Base-by-base conservation (phyloP, 2,329 filamentous ascomycete genomes). In the Atkinsonella texensis region DNA sequence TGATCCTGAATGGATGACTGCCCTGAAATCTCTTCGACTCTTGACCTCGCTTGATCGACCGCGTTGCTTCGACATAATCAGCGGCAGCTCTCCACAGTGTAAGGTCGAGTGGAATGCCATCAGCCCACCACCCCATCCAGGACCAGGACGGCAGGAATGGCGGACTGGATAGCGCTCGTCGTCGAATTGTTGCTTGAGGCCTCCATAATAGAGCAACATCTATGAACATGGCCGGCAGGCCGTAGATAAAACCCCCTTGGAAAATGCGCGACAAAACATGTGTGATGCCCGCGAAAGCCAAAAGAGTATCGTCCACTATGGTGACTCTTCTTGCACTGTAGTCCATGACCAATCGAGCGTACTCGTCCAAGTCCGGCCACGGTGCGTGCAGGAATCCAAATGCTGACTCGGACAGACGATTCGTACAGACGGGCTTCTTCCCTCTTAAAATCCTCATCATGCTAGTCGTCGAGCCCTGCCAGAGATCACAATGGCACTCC, bases 121-220 rank as follows among this genome's bases (percentile, higher is more conserved):
- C 71, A 51, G 70, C 71, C 65, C 69, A 72, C 71, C 71, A 74
- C 20, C 71, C 70, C 65, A 74, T 69, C 71, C 71, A 74, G 32
- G 70, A 71, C 71, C 71, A 74, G 4, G 68, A 71, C 0, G 71
- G 71, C 6, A 73, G 60, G 49, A 69, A 70, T 2, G 68, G 64
- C 11, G 67, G 62, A 0, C 64, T 62, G 3, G 66, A 59, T 7
- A 68, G 57, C 7, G 65, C 65, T 20, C 70, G 59, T 17, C 71
- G 62, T 28, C 70, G 63, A 31, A 73, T 68, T 2, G 68, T 70
- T 15, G 70, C 69, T 45, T 69, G 64, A 13, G 71, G 71, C 15
- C 70, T 65, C 71, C 71, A 74, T 28, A 74, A 63, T 20, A 74
- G 63, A 8, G 71, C 70, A 46, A 66, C 63, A 48, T 74, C 71